Base-by-base conservation (phyloP, 1,139 yeast species). In the Blastobotrys arbuscula region DNA sequence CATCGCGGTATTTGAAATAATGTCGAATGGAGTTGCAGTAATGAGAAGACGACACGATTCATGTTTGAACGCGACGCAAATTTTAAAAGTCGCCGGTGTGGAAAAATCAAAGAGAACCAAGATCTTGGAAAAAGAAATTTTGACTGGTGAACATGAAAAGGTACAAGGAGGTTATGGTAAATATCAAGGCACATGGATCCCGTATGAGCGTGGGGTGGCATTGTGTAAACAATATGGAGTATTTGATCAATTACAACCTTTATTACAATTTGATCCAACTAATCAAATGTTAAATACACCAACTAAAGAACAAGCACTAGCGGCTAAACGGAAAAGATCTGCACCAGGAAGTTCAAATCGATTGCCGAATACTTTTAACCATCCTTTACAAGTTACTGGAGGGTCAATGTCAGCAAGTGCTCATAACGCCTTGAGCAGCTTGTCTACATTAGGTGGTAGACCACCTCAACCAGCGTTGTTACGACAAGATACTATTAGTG, bases 91-190 rank as follows among this genome's bases (percentile, higher is more conserved):
- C 31, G 96, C 96, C 31, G 85, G 88, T 48, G 79, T 86, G 50
- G 94, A 94, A 53, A 86, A 89, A 65, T 84, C 95, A 1, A 82
- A 83, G 58, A 72, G 97, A 51, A 86, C 96, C 7, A 81, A 89
- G 59, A 79, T 89, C 51, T 73, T 89, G 59, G 97, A 90, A 63
- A 81, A 81, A 56, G 97, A 89, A 62, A 87, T 90, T n/a, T 89
- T 81, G 55, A 78, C 82, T 1, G 95, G 95, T 26, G 73, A 73
- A 37, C 96, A 88, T 65, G 97, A 90, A 63, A 90, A 89, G 63
- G 92, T 90, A 12, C 96, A 89, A 68, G 97, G 96, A 42, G 97
- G 96, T 0, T 87, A 89, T 63, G 97, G 97, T 13, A 84, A 88
- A 62, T 87, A 86, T 64, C 97, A 90, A 68, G 97, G 97, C 1